These are phyloP conservation scores for Pythium volutum DNA, from an alignment of 352 stramenopile genomes.

Conservation along the genomic window DNA sequence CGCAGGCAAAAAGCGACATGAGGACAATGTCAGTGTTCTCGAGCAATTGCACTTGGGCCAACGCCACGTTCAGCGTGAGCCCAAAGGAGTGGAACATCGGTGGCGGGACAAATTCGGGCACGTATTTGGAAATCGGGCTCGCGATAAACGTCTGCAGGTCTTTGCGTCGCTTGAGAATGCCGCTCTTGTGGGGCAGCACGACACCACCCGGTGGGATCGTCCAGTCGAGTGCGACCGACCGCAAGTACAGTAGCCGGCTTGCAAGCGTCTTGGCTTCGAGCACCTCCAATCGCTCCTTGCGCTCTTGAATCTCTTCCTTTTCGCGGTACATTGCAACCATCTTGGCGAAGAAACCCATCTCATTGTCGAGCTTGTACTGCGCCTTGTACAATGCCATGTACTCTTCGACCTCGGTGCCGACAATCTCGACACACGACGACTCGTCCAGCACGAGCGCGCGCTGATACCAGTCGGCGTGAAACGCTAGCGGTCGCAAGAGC, in stretches of 20 bases:
- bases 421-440: constrained; percentile 56
- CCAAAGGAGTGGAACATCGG: constrained; percentile 60
- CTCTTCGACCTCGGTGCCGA: constrained; percentile 39
- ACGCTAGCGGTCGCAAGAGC: constrained; percentile 51
- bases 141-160: constrained; percentile 65
- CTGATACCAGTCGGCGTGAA: constrained; percentile 70
- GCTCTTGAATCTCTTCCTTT: constrained; percentile 41
- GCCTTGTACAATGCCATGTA: constrained; percentile 56
- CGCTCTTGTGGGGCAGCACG: constrained; percentile 39
- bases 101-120: constrained; percentile 34
- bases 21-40: constrained; percentile 46
- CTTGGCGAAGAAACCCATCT: constrained; percentile 37
- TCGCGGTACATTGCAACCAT: constrained; percentile 38
- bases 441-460: constrained; percentile 59
- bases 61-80: constrained; percentile 53
- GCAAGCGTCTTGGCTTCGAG: constrained; percentile 62
- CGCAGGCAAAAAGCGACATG: constrained; percentile 54
- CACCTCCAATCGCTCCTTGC: constrained; percentile 39
- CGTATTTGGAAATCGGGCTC: constrained; percentile 64
- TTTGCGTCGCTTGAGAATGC: constrained; percentile 42
- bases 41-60: constrained; percentile 47
- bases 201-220: constrained; percentile 55
- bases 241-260: constrained; percentile 55
- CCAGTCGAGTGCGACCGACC: constrained; percentile 58
- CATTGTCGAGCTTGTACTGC: constrained; percentile 58